A percentile compares a stretch with the other conserved stretches of the same genome.
phyloP scores from a whole-genome alignment of 2,329 filamentous ascomycete genomes.

The Chaetomiaceae sp. region DNA sequence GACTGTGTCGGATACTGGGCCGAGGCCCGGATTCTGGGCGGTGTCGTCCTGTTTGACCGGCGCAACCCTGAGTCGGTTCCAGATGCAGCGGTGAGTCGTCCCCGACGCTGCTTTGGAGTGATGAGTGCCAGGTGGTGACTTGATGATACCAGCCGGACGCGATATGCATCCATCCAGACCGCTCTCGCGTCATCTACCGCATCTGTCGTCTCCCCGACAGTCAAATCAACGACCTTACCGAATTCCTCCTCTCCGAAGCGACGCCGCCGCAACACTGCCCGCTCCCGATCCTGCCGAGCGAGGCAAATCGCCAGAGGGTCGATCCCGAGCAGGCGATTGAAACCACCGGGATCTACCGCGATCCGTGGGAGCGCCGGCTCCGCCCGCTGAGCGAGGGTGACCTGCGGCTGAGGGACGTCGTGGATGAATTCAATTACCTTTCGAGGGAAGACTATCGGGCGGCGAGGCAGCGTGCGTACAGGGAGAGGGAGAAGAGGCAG shows the following conservation, averaged over 20 bases:
- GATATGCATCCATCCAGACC: slow-evolving; percentile 5
- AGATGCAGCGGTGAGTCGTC: background rate
- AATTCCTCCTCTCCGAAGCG: slow-evolving; percentile 5
- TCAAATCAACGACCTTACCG: background rate
- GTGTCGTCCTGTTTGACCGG: slow-evolving; percentile 25
- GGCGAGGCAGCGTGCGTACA: background rate
- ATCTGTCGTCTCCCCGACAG: slow-evolving; percentile 8
- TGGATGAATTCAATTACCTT: background rate
- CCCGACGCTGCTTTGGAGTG: background rate
- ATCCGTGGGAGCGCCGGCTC: slow-evolving; percentile 1
- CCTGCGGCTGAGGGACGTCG: background rate
- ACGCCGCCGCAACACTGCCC: background rate
- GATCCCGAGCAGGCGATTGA: background rate
- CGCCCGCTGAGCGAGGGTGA: background rate
- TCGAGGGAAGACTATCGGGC: background rate
- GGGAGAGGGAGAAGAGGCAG: background rate
- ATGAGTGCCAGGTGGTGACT: background rate
- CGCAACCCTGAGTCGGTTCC: background rate
- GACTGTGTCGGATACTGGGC: slow-evolving; percentile 31
- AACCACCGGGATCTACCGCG: background rate
- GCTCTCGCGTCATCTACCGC: background rate
- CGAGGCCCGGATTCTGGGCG: slow-evolving; percentile 28
- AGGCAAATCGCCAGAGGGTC: background rate
- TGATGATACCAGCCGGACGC: background rate
- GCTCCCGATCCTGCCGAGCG: background rate